phyloP scores from a whole-genome alignment of 2,329 filamentous ascomycete species.

The Rutstroemia sp. region DNA sequence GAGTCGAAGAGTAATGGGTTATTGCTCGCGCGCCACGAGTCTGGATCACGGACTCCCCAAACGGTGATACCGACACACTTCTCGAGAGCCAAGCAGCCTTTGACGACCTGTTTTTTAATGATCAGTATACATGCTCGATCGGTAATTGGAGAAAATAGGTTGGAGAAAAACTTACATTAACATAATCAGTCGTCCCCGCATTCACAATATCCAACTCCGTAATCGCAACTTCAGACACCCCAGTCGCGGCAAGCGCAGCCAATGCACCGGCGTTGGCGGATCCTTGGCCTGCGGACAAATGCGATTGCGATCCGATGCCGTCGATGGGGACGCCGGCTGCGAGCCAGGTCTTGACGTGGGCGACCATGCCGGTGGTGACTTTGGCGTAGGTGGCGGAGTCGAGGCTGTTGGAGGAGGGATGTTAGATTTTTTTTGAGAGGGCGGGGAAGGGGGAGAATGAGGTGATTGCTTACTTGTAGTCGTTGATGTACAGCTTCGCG shows the following conservation, averaged over 20 bases:
- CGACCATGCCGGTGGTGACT: conserved; percentile 47
- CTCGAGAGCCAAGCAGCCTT: conserved; percentile 23
- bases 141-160: not conserved
- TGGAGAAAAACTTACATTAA: conserved; percentile 9
- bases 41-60: conserved; percentile 31
- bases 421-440: conserved; percentile 24
- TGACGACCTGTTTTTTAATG: conserved; percentile 15
- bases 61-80: conserved; percentile 29
- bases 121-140: not conserved
- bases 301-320: conserved; percentile 40
- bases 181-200: conserved; percentile 13
- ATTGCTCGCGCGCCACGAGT: conserved; percentile 43
- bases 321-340: conserved; percentile 56
- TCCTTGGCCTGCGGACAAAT: conserved; percentile 12
- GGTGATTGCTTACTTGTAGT: conserved; percentile 47
- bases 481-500: conserved; percentile 70
- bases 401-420: conserved; percentile 56
- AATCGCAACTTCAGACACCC: conserved; percentile 49
- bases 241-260: conserved; percentile 35
- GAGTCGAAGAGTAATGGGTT: conserved; percentile 48
- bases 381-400: conserved; percentile 51
- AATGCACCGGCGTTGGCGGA: conserved; percentile 11
- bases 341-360: conserved; percentile 56
- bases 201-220: conserved; percentile 52
- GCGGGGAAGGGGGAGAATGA: conserved; percentile 37